These are phyloP conservation scores for Botryotinia convoluta DNA, from an alignment of 2,329 filamentous ascomycete genomes.

Conservation along the genomic window DNA sequence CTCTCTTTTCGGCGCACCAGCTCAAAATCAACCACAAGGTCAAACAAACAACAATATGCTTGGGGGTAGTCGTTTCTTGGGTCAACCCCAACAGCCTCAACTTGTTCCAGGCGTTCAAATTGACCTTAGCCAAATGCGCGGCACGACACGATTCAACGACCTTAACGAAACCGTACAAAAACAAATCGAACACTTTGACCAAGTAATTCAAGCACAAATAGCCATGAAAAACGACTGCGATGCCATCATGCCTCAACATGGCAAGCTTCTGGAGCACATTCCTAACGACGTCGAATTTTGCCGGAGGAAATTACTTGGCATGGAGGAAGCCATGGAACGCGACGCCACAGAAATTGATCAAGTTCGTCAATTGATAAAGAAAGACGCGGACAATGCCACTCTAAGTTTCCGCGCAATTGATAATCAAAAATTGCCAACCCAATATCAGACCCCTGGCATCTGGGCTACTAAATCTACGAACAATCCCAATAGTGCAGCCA, in stretches of 20 bases:
- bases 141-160: slow-evolving; percentile 89
- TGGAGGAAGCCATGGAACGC: slow-evolving; percentile 60
- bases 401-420: slow-evolving; percentile 72
- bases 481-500: slow-evolving; percentile 38
- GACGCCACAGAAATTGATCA: slow-evolving; percentile 60
- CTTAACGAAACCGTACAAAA: slow-evolving; percentile 78
- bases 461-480: slow-evolving; percentile 46
- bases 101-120: slow-evolving; percentile 72
- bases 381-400: slow-evolving; percentile 67
- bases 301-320: slow-evolving; percentile 57
- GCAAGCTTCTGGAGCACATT: slow-evolving; percentile 61
- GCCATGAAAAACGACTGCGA: slow-evolving; percentile 74
- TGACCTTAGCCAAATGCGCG: slow-evolving; percentile 73
- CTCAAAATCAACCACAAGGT: slow-evolving; percentile 27
- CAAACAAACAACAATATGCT: slow-evolving; percentile 20
- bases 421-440: slow-evolving; percentile 66
- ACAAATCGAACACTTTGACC: slow-evolving; percentile 74
- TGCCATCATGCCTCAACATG: slow-evolving; percentile 62
- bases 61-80: slow-evolving; percentile 40
- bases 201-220: slow-evolving; percentile 77
- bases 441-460: slow-evolving; percentile 45
- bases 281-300: slow-evolving; percentile 64
- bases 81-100: slow-evolving; percentile 50
- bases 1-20: slow-evolving; percentile 26
- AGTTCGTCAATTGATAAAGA: slow-evolving; percentile 56